A percentile compares a stretch with the other conserved stretches of the same genome.
phyloP scores from a whole-genome alignment of 208 protist genomes.

The Leishmania braziliensis region DNA sequence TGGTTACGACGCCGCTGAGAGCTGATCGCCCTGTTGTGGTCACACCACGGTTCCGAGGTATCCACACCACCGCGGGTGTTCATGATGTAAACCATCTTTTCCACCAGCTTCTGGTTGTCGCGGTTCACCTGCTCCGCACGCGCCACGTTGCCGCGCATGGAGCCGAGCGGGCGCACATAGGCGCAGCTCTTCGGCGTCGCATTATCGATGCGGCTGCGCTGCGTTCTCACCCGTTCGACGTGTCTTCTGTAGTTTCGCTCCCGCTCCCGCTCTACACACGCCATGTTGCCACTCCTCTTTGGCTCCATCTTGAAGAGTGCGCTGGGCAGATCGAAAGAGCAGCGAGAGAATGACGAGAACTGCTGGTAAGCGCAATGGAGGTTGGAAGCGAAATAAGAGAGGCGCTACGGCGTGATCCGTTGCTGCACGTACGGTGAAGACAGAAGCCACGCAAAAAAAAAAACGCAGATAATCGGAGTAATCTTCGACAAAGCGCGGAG shows the following conservation, averaged over 20 bases:
- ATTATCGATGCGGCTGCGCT: conserved; percentile 57
- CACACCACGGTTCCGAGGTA: conserved; percentile 65
- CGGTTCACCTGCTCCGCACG: conserved; percentile 43
- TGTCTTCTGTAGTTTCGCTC: conserved; percentile 58
- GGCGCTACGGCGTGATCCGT: not conserved
- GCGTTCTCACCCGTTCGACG: conserved; percentile 47
- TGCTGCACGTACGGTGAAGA: not conserved
- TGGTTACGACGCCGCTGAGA: conserved; percentile 46
- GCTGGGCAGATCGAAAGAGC: not conserved
- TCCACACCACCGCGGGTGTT: conserved; percentile 58
- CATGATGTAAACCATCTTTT: conserved; percentile 72
- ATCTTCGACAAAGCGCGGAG: not conserved
- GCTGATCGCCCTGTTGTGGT: conserved; percentile 41
- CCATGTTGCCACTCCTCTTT: conserved; percentile 21
- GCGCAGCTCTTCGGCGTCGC: conserved; percentile 34
- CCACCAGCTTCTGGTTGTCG: conserved; percentile 63
- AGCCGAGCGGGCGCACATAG: conserved; percentile 41
- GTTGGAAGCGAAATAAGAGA: not conserved
- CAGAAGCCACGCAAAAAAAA: not conserved
- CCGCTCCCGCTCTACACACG: conserved; percentile 35
- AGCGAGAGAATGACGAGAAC: not conserved
- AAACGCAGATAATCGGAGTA: not conserved
- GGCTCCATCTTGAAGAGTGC: conserved; percentile 14
- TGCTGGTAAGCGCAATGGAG: too few relatives aligned
- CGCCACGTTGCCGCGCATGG: conserved; percentile 26